Evolutionary conservation across 805 yeast genomes (phyloP).

Genomic region (Ogataea nonfermentans): DNA sequence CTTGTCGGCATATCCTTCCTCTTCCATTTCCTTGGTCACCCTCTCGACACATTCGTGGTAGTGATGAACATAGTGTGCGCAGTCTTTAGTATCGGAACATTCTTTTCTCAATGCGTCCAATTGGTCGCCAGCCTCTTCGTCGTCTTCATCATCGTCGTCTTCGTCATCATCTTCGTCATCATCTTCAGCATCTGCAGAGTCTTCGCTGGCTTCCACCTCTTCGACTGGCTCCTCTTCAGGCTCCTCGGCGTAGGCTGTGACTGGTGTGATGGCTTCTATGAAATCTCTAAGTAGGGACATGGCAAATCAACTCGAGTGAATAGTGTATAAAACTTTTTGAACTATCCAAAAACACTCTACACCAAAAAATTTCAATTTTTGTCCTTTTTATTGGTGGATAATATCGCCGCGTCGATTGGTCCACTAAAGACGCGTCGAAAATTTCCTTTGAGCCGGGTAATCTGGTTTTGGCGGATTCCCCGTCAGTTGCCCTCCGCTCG

Average conservation of each 20-base stretch:
- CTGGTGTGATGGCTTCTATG: conserved; percentile 76
- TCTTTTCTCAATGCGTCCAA: conserved; percentile 63
- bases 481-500: conserved; percentile 9
- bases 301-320: conserved; percentile 13
- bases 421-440: conserved; percentile 2
- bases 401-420: conserved; percentile 5
- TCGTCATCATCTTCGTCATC: conserved; percentile 40
- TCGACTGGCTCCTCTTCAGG: conserved; percentile 30
- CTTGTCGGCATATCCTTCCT: conserved; percentile 75
- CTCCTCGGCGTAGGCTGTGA: conserved; percentile 81
- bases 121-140: conserved; percentile 67
- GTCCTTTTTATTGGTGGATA: conserved; percentile 25
- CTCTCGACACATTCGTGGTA: conserved; percentile 94
- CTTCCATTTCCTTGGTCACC: conserved; percentile 84
- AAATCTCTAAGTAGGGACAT: conserved; percentile 62
- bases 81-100: conserved; percentile 64
- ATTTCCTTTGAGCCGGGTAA: background rate
- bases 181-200: conserved; percentile 45
- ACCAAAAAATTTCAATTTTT: conserved; percentile 25
- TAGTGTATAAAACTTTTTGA: conserved; percentile 10
- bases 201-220: conserved; percentile 36
- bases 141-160: conserved; percentile 40
- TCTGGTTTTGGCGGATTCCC: no score
- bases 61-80: conserved; percentile 79
- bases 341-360: conserved; percentile 11